Evolutionary conservation across 169 alveolate species (phyloP), one percentile per base, ranked within the genome.

Genomic region (Amoebophrya sp.): DNA sequence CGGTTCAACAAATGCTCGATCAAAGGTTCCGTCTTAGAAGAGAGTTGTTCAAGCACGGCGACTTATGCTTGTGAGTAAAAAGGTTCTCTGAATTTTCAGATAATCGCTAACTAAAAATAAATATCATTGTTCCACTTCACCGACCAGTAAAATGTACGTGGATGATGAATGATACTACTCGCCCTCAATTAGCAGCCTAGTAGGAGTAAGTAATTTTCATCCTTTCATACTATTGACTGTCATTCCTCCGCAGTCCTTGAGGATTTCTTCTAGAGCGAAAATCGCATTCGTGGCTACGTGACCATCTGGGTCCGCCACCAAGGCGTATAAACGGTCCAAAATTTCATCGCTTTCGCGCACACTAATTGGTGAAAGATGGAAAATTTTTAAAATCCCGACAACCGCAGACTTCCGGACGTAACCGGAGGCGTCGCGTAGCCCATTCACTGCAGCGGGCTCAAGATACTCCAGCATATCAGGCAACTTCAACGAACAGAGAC

Each of bases 321-420:
- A 94, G 93, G 14, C 23, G 0, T 54, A 36, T 36, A 54, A 41
- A 90, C 54, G 36, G 40, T 39, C 41, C 29, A 34, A 41, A 12
- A 90, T 14, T 34, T 26, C 41, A 41, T 90, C 92, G 34, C 10
- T 29, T 12, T 95, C 94, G 53, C 95, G 92, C 54, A 92, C 92
- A 47, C 94, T 94, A 41, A 95, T 47, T 39, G 91, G 93, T 29
- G 93, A 41, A 41, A 93, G 76, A 29, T 89, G 95, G 55, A 91
- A 96, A 76, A 96, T 96, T 94, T 97, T 97, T 77, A 97, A 94
- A 41, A 97, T 94, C 0, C 99, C 99, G 94, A 98, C 97, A 76
- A 98, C 97, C 2, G 99, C 99, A 18, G 99, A 97, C 93, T 97
- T 96, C 93, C 99, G 97, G 0, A 98, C 99, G 95, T 98, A 98